Evolutionary conservation across 2,329 filamentous ascomycete genomes (phyloP).

Genomic region (Trichophyton schoenleinii): DNA sequence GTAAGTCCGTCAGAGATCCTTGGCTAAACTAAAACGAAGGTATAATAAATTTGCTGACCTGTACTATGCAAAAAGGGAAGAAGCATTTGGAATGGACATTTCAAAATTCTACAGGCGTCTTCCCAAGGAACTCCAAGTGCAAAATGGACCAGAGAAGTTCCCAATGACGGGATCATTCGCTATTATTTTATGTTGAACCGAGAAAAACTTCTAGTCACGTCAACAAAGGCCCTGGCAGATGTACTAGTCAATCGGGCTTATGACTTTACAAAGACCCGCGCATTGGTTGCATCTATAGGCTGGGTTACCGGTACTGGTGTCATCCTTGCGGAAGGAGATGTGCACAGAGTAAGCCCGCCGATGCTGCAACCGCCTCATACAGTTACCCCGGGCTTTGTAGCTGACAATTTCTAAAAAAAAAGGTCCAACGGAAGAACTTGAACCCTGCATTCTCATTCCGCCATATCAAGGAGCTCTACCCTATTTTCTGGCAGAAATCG

Average conservation of each 20-base stretch:
- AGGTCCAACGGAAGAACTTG: constrained; percentile 58
- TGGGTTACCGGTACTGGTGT: constrained; percentile 32
- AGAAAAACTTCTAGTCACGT: constrained; percentile 51
- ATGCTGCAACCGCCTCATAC: neutral
- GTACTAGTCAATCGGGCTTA: constrained; percentile 57
- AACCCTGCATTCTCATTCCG: constrained; percentile 76
- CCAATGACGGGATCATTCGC: constrained; percentile 56
- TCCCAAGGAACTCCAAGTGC: constrained; percentile 28
- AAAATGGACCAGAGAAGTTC: constrained; percentile 46
- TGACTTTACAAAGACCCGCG: constrained; percentile 52
- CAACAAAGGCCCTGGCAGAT: constrained; percentile 55
- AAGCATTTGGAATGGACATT: constrained; percentile 38
- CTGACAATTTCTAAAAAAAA: neutral
- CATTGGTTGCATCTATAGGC: constrained; percentile 31
- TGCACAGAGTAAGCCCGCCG: constrained; percentile 51
- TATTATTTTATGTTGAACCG: constrained; percentile 51
- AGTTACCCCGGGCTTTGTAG: neutral
- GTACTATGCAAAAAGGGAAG: constrained; percentile 19
- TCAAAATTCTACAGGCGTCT: constrained; percentile 24
- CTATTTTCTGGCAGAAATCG: constrained; percentile 70
- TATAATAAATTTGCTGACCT: neutral
- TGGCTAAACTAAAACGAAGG: neutral
- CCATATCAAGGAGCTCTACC: constrained; percentile 73
- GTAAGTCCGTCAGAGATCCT: constrained; percentile 24
- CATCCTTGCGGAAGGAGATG: constrained; percentile 76